Conservation (phyloP, 2,329 filamentous ascomycete species). For the Penicillium nordicum region DNA sequence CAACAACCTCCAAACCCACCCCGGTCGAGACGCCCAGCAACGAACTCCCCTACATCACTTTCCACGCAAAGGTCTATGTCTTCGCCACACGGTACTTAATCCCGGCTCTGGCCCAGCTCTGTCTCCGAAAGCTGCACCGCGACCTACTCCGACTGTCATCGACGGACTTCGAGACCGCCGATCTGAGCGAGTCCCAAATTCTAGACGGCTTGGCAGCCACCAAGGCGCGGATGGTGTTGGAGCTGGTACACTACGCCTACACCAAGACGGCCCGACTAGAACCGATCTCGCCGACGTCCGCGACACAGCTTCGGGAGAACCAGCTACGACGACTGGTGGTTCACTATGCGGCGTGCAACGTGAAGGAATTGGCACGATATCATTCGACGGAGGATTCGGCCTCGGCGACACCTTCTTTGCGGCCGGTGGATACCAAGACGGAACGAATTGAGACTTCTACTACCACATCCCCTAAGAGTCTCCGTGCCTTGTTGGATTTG, state of each 20-base stretch:
- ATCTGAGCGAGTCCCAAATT: constrained; percentile 18
- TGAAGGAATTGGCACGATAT: constrained; percentile 38
- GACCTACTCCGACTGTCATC: constrained; percentile 36
- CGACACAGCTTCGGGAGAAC: constrained; percentile 38
- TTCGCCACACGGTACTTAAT: constrained; percentile 44
- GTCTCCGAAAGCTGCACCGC: constrained; percentile 39
- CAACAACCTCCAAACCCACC: constrained; percentile 9
- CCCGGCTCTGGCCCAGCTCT: constrained; percentile 39
- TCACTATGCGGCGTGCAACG: constrained; percentile 42
- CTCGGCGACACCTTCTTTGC: constrained; percentile 19
- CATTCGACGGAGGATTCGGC: constrained; percentile 28
- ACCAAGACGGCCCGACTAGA: constrained; percentile 40
- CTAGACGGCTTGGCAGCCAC: constrained; percentile 24
- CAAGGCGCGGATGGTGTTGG: constrained; percentile 36
- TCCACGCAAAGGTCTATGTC: constrained; percentile 45
- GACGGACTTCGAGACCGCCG: constrained; percentile 13
- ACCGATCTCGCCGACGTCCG: constrained; percentile 35
- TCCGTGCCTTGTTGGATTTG: constrained; percentile 37
- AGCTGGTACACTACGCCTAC: constrained; percentile 40
- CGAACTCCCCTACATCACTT: constrained; percentile 39
- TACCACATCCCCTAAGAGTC: constrained; percentile 23
- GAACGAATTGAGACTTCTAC: constrained; percentile 15
- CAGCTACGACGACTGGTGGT: constrained; percentile 41
- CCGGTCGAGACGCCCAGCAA: constrained; percentile 8
- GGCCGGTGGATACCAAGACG: constrained; percentile 19